A percentile compares a stretch with the other conserved stretches of the same genome.
These are phyloP conservation scores for Cyclotella atomus DNA, from an alignment of 108 stramenopile genomes.

Conservation along the genomic window DNA sequence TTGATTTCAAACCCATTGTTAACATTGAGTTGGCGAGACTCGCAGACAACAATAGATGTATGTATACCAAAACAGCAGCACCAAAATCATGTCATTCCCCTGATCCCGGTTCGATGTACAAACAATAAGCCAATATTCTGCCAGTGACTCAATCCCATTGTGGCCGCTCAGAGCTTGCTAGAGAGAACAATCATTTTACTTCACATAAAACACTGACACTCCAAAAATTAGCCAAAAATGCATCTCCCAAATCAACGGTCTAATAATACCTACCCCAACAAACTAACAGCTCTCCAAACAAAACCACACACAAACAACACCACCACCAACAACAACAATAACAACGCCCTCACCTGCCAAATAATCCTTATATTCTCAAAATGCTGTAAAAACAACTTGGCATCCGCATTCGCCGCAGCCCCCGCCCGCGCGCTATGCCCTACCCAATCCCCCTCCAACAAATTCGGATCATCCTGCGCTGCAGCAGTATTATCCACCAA, in stretches of 20 bases:
- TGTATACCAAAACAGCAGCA: background rate
- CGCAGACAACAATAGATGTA: background rate
- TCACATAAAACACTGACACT: too few species aligned
- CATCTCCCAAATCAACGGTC: too few species aligned
- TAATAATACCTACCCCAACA: too few species aligned
- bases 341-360: slow-evolving; percentile 80
- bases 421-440: slow-evolving; percentile 86
- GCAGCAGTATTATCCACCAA: slow-evolving; percentile 74
- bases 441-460: slow-evolving; percentile 79
- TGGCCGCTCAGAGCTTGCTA: too few species aligned
- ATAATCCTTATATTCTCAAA: slow-evolving; percentile 76
- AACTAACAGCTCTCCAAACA: too few species aligned
- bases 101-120: too few species aligned
- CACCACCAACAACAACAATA: background rate
- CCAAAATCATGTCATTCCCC: background rate
- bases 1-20: background rate
- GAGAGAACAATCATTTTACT: too few species aligned
- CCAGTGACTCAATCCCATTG: too few species aligned
- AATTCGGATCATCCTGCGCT: slow-evolving; percentile 26
- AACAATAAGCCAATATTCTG: too few species aligned
- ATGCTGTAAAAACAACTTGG: slow-evolving; percentile 81
- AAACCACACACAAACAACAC: background rate
- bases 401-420: slow-evolving; percentile 81
- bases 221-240: background rate
- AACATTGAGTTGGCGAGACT: too few species aligned